Evolutionary conservation across 192 early-diverging fungal genomes (phyloP).

Genomic region (Piromyces finnis): DNA sequence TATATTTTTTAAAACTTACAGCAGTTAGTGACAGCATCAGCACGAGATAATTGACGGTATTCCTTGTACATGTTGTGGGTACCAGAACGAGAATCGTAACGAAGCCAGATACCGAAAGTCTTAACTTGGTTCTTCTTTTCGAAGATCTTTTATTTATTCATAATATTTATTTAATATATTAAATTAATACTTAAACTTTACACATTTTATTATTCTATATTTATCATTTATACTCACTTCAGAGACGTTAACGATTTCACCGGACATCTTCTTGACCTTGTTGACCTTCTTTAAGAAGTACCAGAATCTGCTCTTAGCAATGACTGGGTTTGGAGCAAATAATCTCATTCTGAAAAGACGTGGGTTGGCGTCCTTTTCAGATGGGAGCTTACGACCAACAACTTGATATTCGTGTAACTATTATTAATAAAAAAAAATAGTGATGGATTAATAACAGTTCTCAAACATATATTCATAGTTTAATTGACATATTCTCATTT

Average conservation of each 20-base stretch:
- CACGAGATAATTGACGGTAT: constrained; percentile 90
- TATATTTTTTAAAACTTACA: constrained; percentile 32
- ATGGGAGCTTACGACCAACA: constrained; percentile 86
- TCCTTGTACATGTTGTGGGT: constrained; percentile 99
- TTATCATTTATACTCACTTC: constrained; percentile 61
- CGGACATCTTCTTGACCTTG: constrained; percentile 98
- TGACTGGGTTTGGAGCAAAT: constrained; percentile 95
- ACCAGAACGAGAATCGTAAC: constrained; percentile 97
- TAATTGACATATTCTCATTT: too few species aligned
- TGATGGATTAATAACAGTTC: too few species aligned
- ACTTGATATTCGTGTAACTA: constrained; percentile 49
- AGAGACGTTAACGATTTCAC: constrained; percentile 95
- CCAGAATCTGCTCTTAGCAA: constrained; percentile 99
- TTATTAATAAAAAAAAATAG: background rate
- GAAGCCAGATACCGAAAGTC: constrained; percentile 99
- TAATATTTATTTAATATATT: background rate
- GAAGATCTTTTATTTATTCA: constrained; percentile 41
- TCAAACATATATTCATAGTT: too few species aligned
- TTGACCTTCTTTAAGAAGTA: constrained; percentile 97
- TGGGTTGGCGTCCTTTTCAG: constrained; percentile 75
- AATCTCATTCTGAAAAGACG: constrained; percentile 97
- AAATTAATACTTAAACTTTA: too few species aligned
- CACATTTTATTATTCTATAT: too few species aligned
- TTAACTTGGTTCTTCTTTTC: constrained; percentile 90
- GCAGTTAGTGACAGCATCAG: constrained; percentile 46